Evolutionary conservation across 1,284 basidiomycete genomes (phyloP), one percentile per base, ranked within the genome.

Genomic region (Limonomyces culmigenus): DNA sequence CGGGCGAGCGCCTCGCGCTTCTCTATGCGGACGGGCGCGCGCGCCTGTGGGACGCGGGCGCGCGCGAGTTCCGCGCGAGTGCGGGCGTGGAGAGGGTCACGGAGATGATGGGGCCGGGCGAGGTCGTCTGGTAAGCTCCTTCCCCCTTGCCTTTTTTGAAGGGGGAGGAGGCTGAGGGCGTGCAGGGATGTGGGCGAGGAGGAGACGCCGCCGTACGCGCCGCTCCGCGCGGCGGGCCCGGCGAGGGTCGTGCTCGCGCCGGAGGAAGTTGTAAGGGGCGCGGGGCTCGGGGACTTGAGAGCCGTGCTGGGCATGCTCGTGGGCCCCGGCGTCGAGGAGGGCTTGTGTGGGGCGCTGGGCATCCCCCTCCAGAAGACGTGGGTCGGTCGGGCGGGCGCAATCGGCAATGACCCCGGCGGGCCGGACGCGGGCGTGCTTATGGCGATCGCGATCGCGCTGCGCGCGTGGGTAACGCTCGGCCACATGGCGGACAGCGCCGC

Each of bases 31-130:
- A 86, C 43, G 71, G 70, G 3, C 73, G 79, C 38, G 83, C 84
- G 2, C 64, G 93, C 19, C 57, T 92, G 1, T 98, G 93, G 89
- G 85, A 95, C 50, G 59, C 81, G n/a, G 70, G 74, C 40, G 80
- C 77, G 0, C 69, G 71, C 36, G 89, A 95, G 49, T 80, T 97
- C 46, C 71, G 88, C 60, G 62, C 91, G 29, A 85, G 87, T 0
- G 85, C 87, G 60, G 69, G 65, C 3, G 49, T 65, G 2, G 78
- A 80, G 30, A 88, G 85, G 47, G 85, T 78, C 0, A 67, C 74
- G 35, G 85, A 87, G 35, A 62, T 89, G 40, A 48, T 93, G 3
- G 53, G 52, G 1, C 66, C 79, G 41, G 74, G 74, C 2, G 93
- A 87, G 89, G 55, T 55, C 12, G 65, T 75, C 38, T 52, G 81